Evolutionary conservation across 2,329 filamentous ascomycete species (phyloP).

Genomic region (Aspergillus viridinutans): DNA sequence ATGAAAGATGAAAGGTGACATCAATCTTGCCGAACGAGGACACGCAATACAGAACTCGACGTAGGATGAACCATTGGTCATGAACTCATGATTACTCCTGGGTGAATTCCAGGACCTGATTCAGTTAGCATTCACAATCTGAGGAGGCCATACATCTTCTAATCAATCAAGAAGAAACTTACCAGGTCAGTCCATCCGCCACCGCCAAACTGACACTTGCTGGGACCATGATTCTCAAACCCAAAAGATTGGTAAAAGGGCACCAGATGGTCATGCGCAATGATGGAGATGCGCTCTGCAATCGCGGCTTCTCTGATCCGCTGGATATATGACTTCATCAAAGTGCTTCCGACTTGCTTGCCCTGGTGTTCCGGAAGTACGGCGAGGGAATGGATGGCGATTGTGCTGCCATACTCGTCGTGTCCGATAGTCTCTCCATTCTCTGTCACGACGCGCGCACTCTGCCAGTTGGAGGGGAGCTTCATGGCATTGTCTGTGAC

Average conservation of each 20-base stretch:
- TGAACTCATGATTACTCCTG: constrained; percentile 13
- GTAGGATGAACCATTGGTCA: neutral
- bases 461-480: constrained; percentile 64
- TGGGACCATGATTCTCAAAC: constrained; percentile 65
- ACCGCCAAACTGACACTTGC: constrained; percentile 67
- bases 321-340: constrained; percentile 74
- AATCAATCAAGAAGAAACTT: constrained; percentile 22
- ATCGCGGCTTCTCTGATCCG: constrained; percentile 67
- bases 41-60: constrained; percentile 4
- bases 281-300: constrained; percentile 68
- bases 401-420: constrained; percentile 66
- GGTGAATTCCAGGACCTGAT: constrained; percentile 28
- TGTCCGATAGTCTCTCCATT: constrained; percentile 57
- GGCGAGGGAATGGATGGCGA: constrained; percentile 78
- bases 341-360: constrained; percentile 66
- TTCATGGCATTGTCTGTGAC: constrained; percentile 76
- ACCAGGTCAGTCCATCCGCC: constrained; percentile 84
- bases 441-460: constrained; percentile 37
- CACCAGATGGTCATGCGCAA: constrained; percentile 71
- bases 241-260: constrained; percentile 73
- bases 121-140: constrained; percentile 5
- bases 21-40: constrained; percentile 3
- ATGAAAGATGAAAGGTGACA: neutral
- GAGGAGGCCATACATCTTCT: neutral
- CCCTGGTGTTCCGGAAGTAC: constrained; percentile 72